Percentiles rank a stretch among this genome's conserved stretches.
These are phyloP conservation scores for Tricholoma terreum DNA, from an alignment of 768 basidiomycete species.

Conservation along the genomic window DNA sequence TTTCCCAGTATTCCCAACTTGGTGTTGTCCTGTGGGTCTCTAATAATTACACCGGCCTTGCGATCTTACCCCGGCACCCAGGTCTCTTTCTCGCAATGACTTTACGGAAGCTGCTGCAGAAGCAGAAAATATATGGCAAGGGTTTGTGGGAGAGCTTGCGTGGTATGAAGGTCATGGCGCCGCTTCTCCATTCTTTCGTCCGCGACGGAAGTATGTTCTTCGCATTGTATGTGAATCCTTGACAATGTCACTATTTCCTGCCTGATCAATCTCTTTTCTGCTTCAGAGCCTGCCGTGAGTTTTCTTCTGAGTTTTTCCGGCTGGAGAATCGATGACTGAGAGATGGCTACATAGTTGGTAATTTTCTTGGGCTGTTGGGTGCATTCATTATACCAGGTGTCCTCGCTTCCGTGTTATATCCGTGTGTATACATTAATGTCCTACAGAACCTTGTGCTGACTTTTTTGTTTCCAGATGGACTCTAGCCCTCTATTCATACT, in stretches of 20 bases:
- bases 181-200: not conserved
- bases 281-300: not conserved
- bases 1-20: not conserved
- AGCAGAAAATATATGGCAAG: not conserved
- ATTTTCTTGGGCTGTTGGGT: no score
- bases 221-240: not conserved
- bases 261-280: not conserved
- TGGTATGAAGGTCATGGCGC: not conserved
- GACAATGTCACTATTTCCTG: not conserved
- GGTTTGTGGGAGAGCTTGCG: not conserved
- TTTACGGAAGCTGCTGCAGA: not conserved
- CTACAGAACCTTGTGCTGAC: not conserved
- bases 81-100: conserved; percentile 1
- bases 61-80: not conserved
- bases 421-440: not conserved
- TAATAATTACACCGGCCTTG: not conserved
- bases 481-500: not conserved
- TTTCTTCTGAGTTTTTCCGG: not conserved
- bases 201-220: not conserved
- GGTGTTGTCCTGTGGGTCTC: not conserved
- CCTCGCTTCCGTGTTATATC: not conserved
- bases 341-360: no score
- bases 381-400: not conserved
- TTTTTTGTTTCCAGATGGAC: not conserved
- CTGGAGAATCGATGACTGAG: no score